A percentile compares a stretch with the other conserved stretches of the same genome.
phyloP scores from a whole-genome alignment of 176 grass and related monocot genomes.

The Dactylis glomerata region DNA sequence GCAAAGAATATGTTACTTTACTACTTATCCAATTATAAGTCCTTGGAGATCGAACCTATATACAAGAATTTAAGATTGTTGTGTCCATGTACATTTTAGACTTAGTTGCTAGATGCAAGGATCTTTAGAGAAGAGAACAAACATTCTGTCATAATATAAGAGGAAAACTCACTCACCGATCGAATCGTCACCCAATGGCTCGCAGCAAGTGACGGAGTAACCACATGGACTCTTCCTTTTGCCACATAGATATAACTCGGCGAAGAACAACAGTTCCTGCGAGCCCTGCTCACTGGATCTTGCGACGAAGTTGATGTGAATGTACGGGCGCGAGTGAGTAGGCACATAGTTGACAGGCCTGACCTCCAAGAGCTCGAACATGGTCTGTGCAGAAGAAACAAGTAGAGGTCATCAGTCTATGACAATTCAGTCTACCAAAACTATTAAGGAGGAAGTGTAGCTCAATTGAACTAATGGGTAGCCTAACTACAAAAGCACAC shows the following conservation, averaged over 20 bases:
- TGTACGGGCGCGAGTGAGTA: neutral
- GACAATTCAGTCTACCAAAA: neutral
- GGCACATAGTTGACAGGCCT: neutral
- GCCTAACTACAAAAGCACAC: neutral
- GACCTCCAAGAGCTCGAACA: neutral
- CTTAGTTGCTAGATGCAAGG: too few species aligned
- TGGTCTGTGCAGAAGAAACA: neutral
- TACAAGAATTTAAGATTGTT: too few species aligned
- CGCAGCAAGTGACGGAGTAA: neutral
- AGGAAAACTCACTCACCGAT: neutral
- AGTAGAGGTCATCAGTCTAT: neutral
- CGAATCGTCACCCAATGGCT: neutral
- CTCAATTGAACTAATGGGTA: neutral
- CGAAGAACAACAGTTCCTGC: neutral
- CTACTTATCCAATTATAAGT: too few species aligned
- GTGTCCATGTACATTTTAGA: too few species aligned
- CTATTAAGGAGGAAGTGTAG: neutral
- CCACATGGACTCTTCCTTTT: neutral
- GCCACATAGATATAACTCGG: neutral
- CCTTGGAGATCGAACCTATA: too few species aligned
- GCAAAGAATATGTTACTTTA: too few species aligned
- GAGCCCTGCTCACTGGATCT: neutral
- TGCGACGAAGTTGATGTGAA: neutral
- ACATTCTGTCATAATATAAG: neutral
- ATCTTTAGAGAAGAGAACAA: too few species aligned